phyloP scores from a whole-genome alignment of 2,329 filamentous ascomycete genomes.

The Cryphonectria carpinicola region DNA sequence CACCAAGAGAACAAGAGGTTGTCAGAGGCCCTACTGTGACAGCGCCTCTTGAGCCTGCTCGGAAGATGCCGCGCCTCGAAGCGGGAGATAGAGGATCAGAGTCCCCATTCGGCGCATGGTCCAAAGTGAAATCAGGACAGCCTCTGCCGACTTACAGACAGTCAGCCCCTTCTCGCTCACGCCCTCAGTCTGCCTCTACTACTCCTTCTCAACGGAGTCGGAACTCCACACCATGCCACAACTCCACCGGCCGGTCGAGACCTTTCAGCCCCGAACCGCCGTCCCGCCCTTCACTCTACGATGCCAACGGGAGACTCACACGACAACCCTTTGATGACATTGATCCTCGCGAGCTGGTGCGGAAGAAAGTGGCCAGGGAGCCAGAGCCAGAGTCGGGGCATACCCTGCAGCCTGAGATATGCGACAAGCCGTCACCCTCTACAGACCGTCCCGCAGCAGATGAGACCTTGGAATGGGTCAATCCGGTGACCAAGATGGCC shows the following conservation, averaged over 20 bases:
- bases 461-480: conserved; percentile 57
- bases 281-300: conserved; percentile 39
- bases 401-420: not conserved
- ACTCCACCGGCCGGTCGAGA: not conserved
- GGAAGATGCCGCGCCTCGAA: not conserved
- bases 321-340: conserved; percentile 50
- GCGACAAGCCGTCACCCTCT: not conserved
- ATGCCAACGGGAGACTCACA: conserved; percentile 45
- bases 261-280: not conserved
- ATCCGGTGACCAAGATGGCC: conserved; percentile 60
- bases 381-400: no score
- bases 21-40: not conserved
- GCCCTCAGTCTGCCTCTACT: conserved; percentile 12
- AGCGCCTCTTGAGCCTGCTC: conserved; percentile 11
- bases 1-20: not conserved
- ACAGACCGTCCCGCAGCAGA: conserved; percentile 33
- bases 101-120: conserved; percentile 45
- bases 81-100: conserved; percentile 17
- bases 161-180: conserved; percentile 13
- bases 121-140: conserved; percentile 38
- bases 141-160: conserved; percentile 35
- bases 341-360: conserved; percentile 19
- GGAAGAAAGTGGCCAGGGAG: not conserved
- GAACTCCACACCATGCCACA: not conserved
- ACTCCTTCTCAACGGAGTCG: not conserved